Base-by-base conservation (phyloP, 2,329 filamentous ascomycete species). In the Colletotrichum abscissum region DNA sequence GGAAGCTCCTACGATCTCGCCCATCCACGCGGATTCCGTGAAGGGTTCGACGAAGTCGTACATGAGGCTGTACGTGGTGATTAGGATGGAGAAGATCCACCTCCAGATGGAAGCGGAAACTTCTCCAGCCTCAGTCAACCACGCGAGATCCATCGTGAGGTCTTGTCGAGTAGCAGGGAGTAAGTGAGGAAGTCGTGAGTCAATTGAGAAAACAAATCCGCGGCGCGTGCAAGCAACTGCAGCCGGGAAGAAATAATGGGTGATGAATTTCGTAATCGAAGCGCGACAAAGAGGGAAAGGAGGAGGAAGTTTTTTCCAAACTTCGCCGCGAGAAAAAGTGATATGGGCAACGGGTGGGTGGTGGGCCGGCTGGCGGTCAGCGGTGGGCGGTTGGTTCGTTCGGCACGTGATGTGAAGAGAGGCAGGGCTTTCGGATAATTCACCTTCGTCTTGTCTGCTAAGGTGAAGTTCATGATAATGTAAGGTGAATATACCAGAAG, bases 331-430 rank as follows among this genome's bases (percentile, higher is more conserved):
- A 11, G 16, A 54, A 14, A 42, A 19, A n/a, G 12, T 14, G 5
- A n/a, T 16, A 16, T 33, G 57, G 65, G 42, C 38, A n/a, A 35
- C 30, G 5, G 19, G 42, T 57, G 26, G 49, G 55, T 22, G 38
- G 42, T 26, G 38, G 22, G 42, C 42, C 8, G 8, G 42, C 42
- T 19, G 42, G 38, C 38, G 16, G 16, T 19, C 38, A 42, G 16
- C 38, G 38, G 38, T 42, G 26, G 49, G 59, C 42, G 42, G 42
- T 49, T 49, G 42, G 42, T 19, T 49, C 19, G 24, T 12, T 7
- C 9, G 19, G 8, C 66, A 73, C 66, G 70, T 64, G 70, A 63
- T 16, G 14, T 5, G 12, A 52, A 26, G 22, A n/a, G n/a, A 57
- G 28, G 26, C 1, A 55, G 58, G 55, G 24, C 24, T 56, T 8